Percentiles rank a stretch among this genome's conserved stretches.
Conservation (phyloP, 768 basidiomycete species). For the Tephrocybe rancida region DNA sequence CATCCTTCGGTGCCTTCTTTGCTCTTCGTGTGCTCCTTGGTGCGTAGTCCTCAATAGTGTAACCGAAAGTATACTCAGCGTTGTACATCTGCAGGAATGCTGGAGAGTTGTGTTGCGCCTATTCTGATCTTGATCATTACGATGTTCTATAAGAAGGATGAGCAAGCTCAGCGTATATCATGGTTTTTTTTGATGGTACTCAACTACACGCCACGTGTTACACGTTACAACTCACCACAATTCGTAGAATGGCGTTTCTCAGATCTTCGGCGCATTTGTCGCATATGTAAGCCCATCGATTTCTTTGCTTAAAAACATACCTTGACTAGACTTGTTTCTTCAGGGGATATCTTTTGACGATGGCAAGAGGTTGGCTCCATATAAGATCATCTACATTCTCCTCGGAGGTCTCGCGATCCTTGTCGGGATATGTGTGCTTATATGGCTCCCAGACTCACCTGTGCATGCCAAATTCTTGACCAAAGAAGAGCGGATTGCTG, state of each 20-base stretch:
- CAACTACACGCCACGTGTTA: neutral
- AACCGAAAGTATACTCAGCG: neutral
- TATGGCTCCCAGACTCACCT: constrained; percentile 69
- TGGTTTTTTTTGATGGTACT: constrained; percentile 71
- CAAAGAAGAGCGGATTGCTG: constrained; percentile 61
- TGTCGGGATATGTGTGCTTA: constrained; percentile 55
- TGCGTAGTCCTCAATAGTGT: constrained; percentile 19
- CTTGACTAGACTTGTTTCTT: neutral
- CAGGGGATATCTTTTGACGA: constrained; percentile 60
- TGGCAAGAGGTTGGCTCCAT: constrained; percentile 50
- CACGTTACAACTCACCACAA: too few relatives aligned
- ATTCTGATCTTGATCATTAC: constrained; percentile 63
- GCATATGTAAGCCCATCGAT: constrained; percentile 48
- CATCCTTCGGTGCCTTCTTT: constrained; percentile 64
- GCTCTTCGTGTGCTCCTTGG: constrained; percentile 62
- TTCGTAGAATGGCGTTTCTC: constrained; percentile 66
- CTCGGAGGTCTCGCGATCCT: constrained; percentile 63
- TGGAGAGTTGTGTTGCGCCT: constrained; percentile 66
- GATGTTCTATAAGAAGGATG: constrained; percentile 72
- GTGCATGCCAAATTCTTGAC: constrained; percentile 59
- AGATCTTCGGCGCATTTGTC: constrained; percentile 63
- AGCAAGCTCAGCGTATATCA: constrained; percentile 62
- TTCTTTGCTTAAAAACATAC: neutral
- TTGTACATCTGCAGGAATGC: constrained; percentile 52
- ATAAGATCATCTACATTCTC: constrained; percentile 63